Evolutionary conservation across 2,329 filamentous ascomycete genomes (phyloP).

Genomic region (Colletotrichum sp.): DNA sequence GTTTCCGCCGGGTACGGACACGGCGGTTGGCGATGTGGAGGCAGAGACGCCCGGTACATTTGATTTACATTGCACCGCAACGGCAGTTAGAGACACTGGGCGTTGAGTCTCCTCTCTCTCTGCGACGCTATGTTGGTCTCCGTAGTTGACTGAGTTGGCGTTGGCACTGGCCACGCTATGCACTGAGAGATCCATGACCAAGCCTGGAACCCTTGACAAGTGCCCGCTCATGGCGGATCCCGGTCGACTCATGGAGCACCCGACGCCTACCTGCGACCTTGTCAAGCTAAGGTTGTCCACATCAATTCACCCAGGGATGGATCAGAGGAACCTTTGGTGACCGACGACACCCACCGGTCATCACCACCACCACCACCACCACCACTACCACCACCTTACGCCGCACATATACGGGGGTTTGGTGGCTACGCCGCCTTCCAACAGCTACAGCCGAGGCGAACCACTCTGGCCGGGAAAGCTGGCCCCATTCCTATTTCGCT

Average conservation of each 20-base stretch:
- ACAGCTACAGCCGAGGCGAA: neutral
- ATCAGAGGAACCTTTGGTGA: neutral
- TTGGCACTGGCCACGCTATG: neutral
- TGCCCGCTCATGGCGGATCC: neutral
- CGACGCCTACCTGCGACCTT: neutral
- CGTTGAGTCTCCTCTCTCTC: neutral
- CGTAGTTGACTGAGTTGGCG: neutral
- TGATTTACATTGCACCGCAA: slow-evolving; percentile 4
- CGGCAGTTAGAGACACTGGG: slow-evolving; percentile 8
- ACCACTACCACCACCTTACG: neutral
- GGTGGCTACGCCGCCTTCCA: neutral
- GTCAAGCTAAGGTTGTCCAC: neutral
- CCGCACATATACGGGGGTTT: neutral
- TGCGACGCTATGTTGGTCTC: neutral
- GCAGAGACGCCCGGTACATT: slow-evolving; percentile 1
- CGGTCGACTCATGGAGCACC: neutral
- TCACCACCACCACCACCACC: neutral
- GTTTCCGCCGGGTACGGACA: slow-evolving; percentile 5
- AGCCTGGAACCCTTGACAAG: neutral
- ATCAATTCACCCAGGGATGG: neutral
- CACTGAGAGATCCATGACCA: neutral
- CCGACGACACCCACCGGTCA: neutral
- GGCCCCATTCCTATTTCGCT: neutral
- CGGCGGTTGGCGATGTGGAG: slow-evolving; percentile 13
- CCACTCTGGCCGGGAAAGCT: neutral